These are phyloP conservation scores for Plasmodium falciparum DNA, from an alignment of 169 alveolate genomes.

Conservation along the genomic window DNA sequence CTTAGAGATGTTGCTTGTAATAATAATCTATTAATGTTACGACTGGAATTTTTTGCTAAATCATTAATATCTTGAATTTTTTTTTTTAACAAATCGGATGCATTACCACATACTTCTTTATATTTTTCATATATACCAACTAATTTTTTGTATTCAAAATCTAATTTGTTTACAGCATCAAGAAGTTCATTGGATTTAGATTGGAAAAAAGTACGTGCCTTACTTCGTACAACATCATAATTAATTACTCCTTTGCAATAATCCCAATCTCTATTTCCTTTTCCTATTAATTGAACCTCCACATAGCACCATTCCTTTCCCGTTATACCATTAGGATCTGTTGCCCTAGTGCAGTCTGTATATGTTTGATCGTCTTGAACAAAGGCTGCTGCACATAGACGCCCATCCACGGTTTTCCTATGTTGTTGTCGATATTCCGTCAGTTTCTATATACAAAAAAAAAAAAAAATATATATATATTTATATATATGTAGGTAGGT, in stretches of 20 bases:
- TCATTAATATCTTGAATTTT: slow-evolving; percentile 81
- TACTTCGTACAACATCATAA: slow-evolving; percentile 86
- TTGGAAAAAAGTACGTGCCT: slow-evolving; percentile 79
- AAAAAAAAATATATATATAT: slow-evolving; percentile 11
- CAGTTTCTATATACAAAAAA: slow-evolving; percentile 82
- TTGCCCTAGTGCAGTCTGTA: slow-evolving; percentile 92
- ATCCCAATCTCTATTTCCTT: slow-evolving; percentile 93
- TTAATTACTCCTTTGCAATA: slow-evolving; percentile 89
- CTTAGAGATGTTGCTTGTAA: slow-evolving; percentile 52
- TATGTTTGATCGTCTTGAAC: slow-evolving; percentile 91
- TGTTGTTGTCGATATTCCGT: slow-evolving; percentile 93
- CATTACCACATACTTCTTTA: slow-evolving; percentile 78
- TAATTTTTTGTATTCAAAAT: slow-evolving; percentile 37
- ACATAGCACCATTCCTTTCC: slow-evolving; percentile 94
- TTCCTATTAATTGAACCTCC: slow-evolving; percentile 92
- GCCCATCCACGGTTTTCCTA: slow-evolving; percentile 92
- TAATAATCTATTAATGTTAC: slow-evolving; percentile 52
- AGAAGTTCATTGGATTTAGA: slow-evolving; percentile 59
- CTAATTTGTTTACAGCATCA: slow-evolving; percentile 58
- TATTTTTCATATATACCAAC: slow-evolving; percentile 69
- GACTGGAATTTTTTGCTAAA: slow-evolving; percentile 76
- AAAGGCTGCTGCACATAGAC: slow-evolving; percentile 94
- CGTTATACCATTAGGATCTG: slow-evolving; percentile 91
- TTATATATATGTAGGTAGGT: slow-evolving; percentile 15
- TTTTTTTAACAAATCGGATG: slow-evolving; percentile 79